These are phyloP conservation scores for Cyphellophora attinorum DNA, from an alignment of 2,329 filamentous ascomycete genomes.

Conservation along the genomic window DNA sequence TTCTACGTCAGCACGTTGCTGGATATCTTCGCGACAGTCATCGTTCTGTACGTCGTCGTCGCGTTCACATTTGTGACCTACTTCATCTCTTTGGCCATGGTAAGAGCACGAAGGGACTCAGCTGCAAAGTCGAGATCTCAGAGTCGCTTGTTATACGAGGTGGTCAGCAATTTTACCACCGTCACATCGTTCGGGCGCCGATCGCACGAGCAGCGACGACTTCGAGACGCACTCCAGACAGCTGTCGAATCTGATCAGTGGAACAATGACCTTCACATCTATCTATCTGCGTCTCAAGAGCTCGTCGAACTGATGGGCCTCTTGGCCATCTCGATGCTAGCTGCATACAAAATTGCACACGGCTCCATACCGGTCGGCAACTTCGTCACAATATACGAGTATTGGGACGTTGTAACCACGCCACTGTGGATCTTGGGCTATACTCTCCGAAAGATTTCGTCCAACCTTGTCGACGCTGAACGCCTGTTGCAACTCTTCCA, in stretches of 20 bases:
- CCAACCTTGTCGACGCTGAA: slow-evolving; percentile 3
- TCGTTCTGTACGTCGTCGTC: slow-evolving; percentile 1
- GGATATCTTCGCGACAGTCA: slow-evolving; percentile 1
- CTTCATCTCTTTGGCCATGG: slow-evolving; percentile 1
- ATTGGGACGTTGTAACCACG: slow-evolving; percentile 3
- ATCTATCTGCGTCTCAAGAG: slow-evolving; percentile 1
- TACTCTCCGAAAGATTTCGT: slow-evolving; percentile 1
- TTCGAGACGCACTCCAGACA: neutral
- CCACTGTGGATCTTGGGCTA: slow-evolving; percentile 1
- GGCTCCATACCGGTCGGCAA: neutral
- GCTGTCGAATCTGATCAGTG: neutral
- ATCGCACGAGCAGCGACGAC: slow-evolving; percentile 1
- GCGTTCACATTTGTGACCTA: slow-evolving; percentile 3
- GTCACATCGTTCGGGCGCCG: slow-evolving; percentile 2
- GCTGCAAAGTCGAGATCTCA: neutral
- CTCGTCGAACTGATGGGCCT: neutral
- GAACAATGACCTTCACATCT: slow-evolving; percentile 1
- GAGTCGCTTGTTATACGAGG: slow-evolving; percentile 3
- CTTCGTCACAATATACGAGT: slow-evolving; percentile 1
- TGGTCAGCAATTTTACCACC: slow-evolving; percentile 2
- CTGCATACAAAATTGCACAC: slow-evolving; percentile 1
- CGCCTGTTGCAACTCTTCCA: slow-evolving; percentile 3
- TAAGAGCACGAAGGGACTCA: neutral
- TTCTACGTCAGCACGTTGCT: slow-evolving; percentile 2
- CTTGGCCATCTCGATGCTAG: neutral